These are phyloP conservation scores for Kipferlia bialata DNA, from an alignment of 78 protist genomes.

Conservation along the genomic window DNA sequence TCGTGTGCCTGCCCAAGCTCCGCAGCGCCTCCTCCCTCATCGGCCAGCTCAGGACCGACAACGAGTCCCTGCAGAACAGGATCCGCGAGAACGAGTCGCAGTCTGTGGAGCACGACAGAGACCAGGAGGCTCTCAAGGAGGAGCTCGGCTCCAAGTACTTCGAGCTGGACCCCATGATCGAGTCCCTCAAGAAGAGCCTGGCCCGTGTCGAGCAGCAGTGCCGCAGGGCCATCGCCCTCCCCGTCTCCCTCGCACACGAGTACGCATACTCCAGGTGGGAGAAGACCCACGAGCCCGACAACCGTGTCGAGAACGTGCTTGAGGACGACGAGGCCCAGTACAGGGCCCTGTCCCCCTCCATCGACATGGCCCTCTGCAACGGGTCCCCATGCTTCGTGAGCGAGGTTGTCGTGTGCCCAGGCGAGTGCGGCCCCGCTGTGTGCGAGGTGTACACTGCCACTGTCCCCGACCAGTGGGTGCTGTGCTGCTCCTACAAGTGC, in stretches of 20 bases:
- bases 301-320: constrained; percentile 13
- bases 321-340: not conserved
- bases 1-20: not conserved
- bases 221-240: not conserved
- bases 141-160: constrained; percentile 6
- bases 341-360: constrained; percentile 11
- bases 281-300: constrained; percentile 20
- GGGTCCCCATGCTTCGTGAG: constrained; percentile 11
- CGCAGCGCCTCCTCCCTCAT: not conserved
- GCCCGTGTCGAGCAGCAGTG: not conserved
- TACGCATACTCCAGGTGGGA: constrained; percentile 22
- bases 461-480: constrained; percentile 13
- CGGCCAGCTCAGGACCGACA: not conserved
- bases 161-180: constrained; percentile 22
- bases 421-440: constrained; percentile 8
- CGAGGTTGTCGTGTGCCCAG: not conserved
- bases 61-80: not conserved
- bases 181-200: constrained; percentile 1
- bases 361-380: constrained; percentile 14
- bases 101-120: too few relatives aligned
- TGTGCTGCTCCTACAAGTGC: not conserved
- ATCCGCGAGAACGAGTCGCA: not conserved
- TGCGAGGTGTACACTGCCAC: not conserved
- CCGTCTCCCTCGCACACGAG: not conserved
- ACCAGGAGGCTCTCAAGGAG: not conserved